Conservation (phyloP, 2,329 filamentous ascomycete species). For the Sporothrix luriei region DNA sequence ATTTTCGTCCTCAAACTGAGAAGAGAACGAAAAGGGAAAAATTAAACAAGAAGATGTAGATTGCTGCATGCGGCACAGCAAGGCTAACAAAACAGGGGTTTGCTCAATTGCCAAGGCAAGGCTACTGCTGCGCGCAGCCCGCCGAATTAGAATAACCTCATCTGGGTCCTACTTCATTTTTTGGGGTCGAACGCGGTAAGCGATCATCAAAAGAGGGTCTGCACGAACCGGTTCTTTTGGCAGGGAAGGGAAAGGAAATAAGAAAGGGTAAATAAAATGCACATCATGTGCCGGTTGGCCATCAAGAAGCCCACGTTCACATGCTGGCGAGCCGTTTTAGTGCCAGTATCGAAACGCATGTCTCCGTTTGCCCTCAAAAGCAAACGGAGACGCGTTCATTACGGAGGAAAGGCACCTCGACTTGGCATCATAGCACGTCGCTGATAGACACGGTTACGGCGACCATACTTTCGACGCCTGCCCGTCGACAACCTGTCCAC, state of each 20-base stretch:
- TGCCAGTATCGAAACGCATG: background rate
- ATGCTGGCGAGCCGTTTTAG: background rate
- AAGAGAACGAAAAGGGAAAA: background rate
- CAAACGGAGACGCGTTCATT: background rate
- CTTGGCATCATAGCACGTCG: background rate
- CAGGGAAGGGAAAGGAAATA: background rate
- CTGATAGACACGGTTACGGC: too few relatives aligned
- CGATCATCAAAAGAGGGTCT: constrained; percentile 13
- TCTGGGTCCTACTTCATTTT: background rate
- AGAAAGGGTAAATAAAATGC: background rate
- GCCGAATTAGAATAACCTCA: constrained; percentile 23
- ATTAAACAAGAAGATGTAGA: background rate
- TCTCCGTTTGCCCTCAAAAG: background rate
- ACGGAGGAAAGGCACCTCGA: background rate
- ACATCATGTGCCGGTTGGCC: too few relatives aligned
- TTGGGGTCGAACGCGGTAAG: background rate
- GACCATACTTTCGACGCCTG: too few relatives aligned
- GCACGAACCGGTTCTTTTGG: constrained; percentile 1
- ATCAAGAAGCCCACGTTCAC: background rate
- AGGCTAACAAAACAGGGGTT: background rate
- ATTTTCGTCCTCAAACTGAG: background rate
- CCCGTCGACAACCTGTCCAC: too few relatives aligned
- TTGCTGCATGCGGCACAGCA: background rate
- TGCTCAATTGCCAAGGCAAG: background rate
- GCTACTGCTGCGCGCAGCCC: constrained; percentile 3